These are phyloP conservation scores for Jasminum sambac DNA, from an alignment of 257 asterid genomes.

Conservation along the genomic window DNA sequence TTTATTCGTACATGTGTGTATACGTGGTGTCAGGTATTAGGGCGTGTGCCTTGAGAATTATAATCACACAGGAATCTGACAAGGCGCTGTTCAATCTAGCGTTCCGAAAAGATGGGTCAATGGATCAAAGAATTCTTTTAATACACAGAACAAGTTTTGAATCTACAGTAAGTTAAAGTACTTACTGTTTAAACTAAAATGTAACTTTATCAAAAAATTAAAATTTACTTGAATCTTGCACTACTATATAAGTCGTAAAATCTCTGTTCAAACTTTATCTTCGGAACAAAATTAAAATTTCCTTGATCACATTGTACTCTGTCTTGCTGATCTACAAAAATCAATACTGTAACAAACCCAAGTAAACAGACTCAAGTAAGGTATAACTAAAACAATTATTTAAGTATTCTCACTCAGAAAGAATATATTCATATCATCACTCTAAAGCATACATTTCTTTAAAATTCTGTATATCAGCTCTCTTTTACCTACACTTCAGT, in stretches of 20 bases:
- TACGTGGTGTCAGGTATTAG: conserved; percentile 24
- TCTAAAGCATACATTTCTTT: background rate
- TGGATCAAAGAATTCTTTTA: no score
- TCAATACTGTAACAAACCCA: background rate
- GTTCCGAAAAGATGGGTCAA: no score
- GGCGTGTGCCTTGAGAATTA: conserved; percentile 26
- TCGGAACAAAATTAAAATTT: no score
- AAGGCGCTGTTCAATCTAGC: no score
- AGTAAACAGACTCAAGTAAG: background rate
- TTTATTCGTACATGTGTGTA: background rate
- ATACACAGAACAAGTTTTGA: no score
- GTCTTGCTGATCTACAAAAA: background rate
- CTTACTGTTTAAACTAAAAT: no score
- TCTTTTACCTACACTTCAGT: background rate
- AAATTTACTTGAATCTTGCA: no score
- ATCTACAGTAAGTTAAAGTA: no score
- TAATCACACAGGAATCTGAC: conserved; percentile 19
- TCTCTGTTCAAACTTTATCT: no score
- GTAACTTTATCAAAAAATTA: no score
- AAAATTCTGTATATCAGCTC: background rate
- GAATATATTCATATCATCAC: background rate
- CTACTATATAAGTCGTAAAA: no score
- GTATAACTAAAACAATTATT: background rate
- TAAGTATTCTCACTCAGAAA: background rate
- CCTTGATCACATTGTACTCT: no score